phyloP scores from a whole-genome alignment of 2,329 filamentous ascomycete genomes.

The Penicillium sp. region DNA sequence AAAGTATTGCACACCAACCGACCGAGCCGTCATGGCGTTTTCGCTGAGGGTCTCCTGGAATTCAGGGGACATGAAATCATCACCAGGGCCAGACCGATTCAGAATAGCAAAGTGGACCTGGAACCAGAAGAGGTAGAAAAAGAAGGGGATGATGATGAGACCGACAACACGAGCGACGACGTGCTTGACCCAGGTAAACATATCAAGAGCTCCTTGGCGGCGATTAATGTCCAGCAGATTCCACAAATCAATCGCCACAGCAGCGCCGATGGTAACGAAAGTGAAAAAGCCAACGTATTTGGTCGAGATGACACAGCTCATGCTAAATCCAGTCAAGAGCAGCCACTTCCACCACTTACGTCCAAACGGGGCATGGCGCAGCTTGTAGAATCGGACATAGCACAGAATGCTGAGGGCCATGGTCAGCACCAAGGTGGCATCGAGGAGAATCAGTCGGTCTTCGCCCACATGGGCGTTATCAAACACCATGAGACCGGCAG shows the following conservation, averaged over 20 bases:
- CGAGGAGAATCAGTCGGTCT: conserved; percentile 87
- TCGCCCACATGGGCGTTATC: conserved; percentile 98
- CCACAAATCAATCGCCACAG: conserved; percentile 92
- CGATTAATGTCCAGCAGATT: conserved; percentile 86
- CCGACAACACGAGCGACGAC: conserved; percentile 81
- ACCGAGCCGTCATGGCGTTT: conserved; percentile 84
- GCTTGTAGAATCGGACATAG: conserved; percentile 98
- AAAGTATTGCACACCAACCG: conserved; percentile 81
- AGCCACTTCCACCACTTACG: conserved; percentile 99
- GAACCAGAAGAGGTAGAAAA: conserved; percentile 99
- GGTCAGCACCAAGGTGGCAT: conserved; percentile 87
- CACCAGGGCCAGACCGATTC: conserved; percentile 80
- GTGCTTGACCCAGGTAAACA: conserved; percentile 79
- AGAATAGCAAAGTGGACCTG: conserved; percentile 96
- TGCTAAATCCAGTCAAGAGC: conserved; percentile 82
- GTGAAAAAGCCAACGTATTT: conserved; percentile 97
- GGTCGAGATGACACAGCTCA: conserved; percentile 96
- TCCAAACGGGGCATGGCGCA: conserved; percentile 79
- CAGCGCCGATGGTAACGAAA: conserved; percentile 93
- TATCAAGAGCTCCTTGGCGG: conserved; percentile 68
- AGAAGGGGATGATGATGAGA: conserved; percentile 83
- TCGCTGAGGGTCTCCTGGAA: conserved; percentile 97
- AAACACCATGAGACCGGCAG: conserved; percentile 79
- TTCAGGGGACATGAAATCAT: conserved; percentile 97
- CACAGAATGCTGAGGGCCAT: conserved; percentile 92